A percentile compares a stretch with the other conserved stretches of the same genome.
Conservation (phyloP, 495 filamentous ascomycete species). For the Neurospora tetraspora region DNA sequence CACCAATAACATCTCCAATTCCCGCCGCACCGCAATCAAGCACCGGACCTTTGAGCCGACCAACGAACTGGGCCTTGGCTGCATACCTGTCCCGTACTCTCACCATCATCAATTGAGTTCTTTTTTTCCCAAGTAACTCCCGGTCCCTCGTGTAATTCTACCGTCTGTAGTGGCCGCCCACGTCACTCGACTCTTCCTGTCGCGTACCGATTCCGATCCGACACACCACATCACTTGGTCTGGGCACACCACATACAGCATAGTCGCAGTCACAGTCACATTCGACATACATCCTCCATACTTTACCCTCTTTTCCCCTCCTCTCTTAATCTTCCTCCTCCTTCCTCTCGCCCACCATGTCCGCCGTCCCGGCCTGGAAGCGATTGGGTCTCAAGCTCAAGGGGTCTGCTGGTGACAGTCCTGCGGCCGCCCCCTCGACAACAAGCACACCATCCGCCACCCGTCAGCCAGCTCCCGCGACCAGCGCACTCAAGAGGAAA, state of each 20-base stretch:
- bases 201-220: background rate
- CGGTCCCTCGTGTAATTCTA: background rate
- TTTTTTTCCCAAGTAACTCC: background rate
- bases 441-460: conserved; percentile 7
- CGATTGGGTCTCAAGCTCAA: conserved; percentile 69
- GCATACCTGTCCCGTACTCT: background rate
- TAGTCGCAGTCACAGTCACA: background rate
- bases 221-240: background rate
- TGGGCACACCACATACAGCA: background rate
- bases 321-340: conserved; percentile 21
- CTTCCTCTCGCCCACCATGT: background rate
- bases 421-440: conserved; percentile 16
- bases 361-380: conserved; percentile 61
- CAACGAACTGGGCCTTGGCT: background rate
- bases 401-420: conserved; percentile 38
- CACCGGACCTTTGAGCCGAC: background rate
- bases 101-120: background rate
- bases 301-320: conserved; percentile 3
- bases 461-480: conserved; percentile 9
- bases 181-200: background rate
- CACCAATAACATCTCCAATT: conserved; percentile 1
- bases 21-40: background rate
- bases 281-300: background rate
- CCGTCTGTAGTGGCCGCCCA: background rate
- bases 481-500: conserved; percentile 29